Conservation (phyloP, 2,329 filamentous ascomycete species). For the Cladosporium sp. region DNA sequence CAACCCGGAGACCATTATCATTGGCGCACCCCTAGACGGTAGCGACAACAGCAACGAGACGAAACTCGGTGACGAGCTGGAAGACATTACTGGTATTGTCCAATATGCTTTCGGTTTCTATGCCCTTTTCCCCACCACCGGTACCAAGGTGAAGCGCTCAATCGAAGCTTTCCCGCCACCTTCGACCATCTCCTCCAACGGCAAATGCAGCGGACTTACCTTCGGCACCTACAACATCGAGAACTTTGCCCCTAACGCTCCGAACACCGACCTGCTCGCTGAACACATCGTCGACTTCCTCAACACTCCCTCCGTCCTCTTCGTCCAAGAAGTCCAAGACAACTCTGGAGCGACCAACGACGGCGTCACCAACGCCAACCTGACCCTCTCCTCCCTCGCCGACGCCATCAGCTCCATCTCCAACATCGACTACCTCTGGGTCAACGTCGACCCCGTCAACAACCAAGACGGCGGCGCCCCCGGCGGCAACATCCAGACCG, state of each 20-base stretch:
- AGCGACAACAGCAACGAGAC: conserved; percentile 55
- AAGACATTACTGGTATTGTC: conserved; percentile 66
- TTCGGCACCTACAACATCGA: conserved; percentile 47
- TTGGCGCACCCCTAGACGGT: conserved; percentile 63
- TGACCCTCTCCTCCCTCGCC: conserved; percentile 55
- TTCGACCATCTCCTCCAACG: conserved; percentile 51
- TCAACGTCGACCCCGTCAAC: conserved; percentile 57
- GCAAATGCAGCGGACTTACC: conserved; percentile 58
- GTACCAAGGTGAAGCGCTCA: conserved; percentile 46
- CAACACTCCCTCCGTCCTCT: conserved; percentile 60
- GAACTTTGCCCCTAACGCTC: conserved; percentile 57
- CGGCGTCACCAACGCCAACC: conserved; percentile 53
- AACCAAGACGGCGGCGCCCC: conserved; percentile 62
- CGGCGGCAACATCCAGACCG: conserved; percentile 68
- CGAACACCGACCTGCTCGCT: conserved; percentile 56
- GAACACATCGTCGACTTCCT: conserved; percentile 62
- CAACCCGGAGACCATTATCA: conserved; percentile 65
- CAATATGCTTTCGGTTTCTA: conserved; percentile 66
- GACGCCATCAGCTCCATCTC: conserved; percentile 49
- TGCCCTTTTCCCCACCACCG: conserved; percentile 61
- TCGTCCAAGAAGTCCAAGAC: conserved; percentile 69
- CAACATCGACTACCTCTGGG: conserved; percentile 54
- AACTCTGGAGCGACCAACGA: conserved; percentile 59
- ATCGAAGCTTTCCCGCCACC: conserved; percentile 40
- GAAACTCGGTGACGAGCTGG: conserved; percentile 61